Base-by-base conservation (phyloP, 1,139 yeast genomes). In the Sugiyamaella japonica region DNA sequence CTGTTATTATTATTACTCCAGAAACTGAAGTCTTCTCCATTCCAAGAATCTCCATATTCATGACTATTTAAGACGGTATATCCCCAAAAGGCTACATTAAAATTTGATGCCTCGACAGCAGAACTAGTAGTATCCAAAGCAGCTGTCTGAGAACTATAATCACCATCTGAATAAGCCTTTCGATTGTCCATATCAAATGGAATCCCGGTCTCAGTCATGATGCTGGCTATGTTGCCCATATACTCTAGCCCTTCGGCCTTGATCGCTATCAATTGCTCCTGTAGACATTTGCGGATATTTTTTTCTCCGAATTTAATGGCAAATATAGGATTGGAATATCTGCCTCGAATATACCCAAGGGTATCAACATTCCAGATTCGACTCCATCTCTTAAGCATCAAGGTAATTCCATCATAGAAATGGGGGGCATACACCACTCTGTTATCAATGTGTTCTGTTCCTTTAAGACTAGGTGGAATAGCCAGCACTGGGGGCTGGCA, bases 201-300 rank as follows among this genome's bases (percentile, higher is more conserved):
- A 88, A 89, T 87, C 1, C 97, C 97, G 1, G 93, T 89, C 69
- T 89, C 97, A 0, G 95, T 82, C 81, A 89, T 85, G 48, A 89
- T 72, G 5, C 86, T 79, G 0, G 96, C 96, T 9, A 87, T 73
- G 1, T 65, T 51, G 0, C 96, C 96, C 56, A 89, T 70, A 45
- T 76, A 68, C 1, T 76, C 76, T 16, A 72, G 69, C 13, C 88
- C 81, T 65, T 89, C 96, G 2, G 67, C 66, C 55, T 76, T 78
- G 73, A 89, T 83, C 55, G 82, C 84, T n/a, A 68, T 61, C 52
- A 89, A 74, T 67, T 89, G 96, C 47, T 73, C 77, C 53, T 77
- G 75, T 48, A 89, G 70, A 58, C 89, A 85, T 57, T 83, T 85
- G 50, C 95, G 74, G 36, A 89, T 88, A 50, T 85, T 87, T 2